phyloP scores from a whole-genome alignment of 2,329 filamentous ascomycete genomes.

The Aspergillus fumigatiaffinis region DNA sequence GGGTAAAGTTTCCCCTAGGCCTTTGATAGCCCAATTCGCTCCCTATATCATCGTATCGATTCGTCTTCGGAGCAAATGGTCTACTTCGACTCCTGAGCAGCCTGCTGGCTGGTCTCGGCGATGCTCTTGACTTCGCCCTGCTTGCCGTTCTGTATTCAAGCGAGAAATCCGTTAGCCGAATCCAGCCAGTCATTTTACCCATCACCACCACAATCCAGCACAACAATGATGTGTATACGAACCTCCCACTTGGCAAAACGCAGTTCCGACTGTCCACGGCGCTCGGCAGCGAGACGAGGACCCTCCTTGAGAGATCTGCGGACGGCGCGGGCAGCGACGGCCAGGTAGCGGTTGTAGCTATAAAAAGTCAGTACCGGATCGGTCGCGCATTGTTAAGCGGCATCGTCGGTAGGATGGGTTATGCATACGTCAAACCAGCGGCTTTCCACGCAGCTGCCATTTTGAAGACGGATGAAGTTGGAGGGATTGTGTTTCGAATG shows the following conservation, averaged over 20 bases:
- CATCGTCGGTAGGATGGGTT: conserved; percentile 21
- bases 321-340: conserved; percentile 88
- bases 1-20: conserved; percentile 17
- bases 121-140: conserved; percentile 80
- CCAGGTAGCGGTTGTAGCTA: conserved; percentile 99
- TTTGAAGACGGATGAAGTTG: conserved; percentile 47
- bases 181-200: conserved; percentile 4
- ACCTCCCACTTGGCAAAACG: conserved; percentile 96
- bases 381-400: conserved; percentile 1
- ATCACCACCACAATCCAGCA: neutral
- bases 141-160: conserved; percentile 76
- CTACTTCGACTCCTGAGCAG: conserved; percentile 43
- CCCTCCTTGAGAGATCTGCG: conserved; percentile 97
- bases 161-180: conserved; percentile 28
- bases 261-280: conserved; percentile 83
- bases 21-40: conserved; percentile 12
- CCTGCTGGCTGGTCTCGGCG: conserved; percentile 50
- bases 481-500: conserved; percentile 26
- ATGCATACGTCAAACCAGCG: conserved; percentile 83
- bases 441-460: conserved; percentile 99
- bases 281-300: conserved; percentile 80
- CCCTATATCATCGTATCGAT: conserved; percentile 17
- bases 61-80: conserved; percentile 15
- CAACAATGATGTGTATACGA: conserved; percentile 43
- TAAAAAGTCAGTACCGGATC: conserved; percentile 26